Conservation (phyloP, 1,284 basidiomycete genomes). For the Cutaneotrichosporon cyanovorans region DNA sequence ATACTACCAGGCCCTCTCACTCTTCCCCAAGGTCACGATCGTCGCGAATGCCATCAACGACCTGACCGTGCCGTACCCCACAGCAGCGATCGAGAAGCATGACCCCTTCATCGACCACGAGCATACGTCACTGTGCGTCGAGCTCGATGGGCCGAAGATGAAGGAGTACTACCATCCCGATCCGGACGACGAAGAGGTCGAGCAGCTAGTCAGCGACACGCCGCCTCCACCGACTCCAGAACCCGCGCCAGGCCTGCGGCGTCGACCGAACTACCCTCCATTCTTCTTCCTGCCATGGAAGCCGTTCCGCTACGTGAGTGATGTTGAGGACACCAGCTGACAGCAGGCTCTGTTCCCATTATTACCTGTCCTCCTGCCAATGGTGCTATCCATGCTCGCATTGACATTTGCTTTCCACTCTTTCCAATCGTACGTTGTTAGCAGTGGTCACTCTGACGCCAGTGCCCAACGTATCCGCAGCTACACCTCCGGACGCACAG, state of each 20-base stretch:
- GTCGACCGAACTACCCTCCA: conserved; percentile 20
- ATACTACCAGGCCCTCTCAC: conserved; percentile 66
- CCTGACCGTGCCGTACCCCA: conserved; percentile 72
- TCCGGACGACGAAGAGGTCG: conserved; percentile 23
- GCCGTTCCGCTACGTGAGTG: conserved; percentile 34
- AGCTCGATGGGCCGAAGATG: conserved; percentile 32
- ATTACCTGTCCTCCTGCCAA: conserved; percentile 29
- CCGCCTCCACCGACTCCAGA: neutral
- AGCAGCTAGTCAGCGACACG: conserved; percentile 7
- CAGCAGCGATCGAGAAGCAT: conserved; percentile 61
- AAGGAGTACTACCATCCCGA: conserved; percentile 11
- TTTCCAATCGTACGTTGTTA: conserved; percentile 22
- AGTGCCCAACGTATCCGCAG: conserved; percentile 9
- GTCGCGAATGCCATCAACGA: conserved; percentile 84
- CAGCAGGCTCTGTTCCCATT: conserved; percentile 23
- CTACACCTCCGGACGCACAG: neutral
- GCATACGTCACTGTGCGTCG: conserved; percentile 58
- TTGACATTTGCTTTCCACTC: conserved; percentile 26
- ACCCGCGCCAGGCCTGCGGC: neutral
- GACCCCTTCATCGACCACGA: conserved; percentile 62
- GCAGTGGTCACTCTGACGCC: neutral
- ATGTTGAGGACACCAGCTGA: neutral
- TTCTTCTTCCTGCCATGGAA: conserved; percentile 25
- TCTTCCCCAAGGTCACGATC: conserved; percentile 65
- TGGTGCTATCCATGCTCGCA: conserved; percentile 23